Percentiles rank a stretch among this genome's conserved stretches.
Conservation (phyloP, 139 green algal species). For the Chlorella sp. region DNA sequence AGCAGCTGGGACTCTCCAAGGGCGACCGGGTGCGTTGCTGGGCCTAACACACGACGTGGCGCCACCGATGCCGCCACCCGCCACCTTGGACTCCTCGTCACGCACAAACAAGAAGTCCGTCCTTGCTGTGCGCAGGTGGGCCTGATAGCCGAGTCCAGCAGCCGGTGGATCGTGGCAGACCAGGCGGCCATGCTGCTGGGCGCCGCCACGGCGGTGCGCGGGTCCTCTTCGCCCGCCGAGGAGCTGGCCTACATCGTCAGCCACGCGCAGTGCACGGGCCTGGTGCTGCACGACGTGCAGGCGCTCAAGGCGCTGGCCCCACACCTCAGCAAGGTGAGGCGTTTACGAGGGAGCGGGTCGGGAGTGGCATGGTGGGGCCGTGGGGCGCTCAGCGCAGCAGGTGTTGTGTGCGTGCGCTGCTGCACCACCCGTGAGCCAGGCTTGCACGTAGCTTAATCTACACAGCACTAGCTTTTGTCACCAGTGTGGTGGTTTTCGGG, state of each 20-base stretch:
- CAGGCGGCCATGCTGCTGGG: slow-evolving; percentile 31
- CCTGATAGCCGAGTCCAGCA: slow-evolving; percentile 80
- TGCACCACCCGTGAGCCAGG: too few species aligned
- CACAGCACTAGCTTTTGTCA: too few species aligned
- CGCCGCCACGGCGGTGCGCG: slow-evolving; percentile 43
- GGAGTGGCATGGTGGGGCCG: too few species aligned
- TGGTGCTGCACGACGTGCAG: slow-evolving; percentile 70
- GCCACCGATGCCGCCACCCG: not conserved
- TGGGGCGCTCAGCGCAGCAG: too few species aligned
- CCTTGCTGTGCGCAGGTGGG: slow-evolving; percentile 35
- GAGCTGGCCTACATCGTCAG: slow-evolving; percentile 81
- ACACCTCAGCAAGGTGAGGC: not conserved
- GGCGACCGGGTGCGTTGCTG: slow-evolving; percentile 30
- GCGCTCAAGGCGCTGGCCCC: slow-evolving; percentile 54
- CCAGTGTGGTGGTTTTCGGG: too few species aligned
- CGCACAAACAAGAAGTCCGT: not conserved
- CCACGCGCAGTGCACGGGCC: slow-evolving; percentile 50
- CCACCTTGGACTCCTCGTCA: not conserved
- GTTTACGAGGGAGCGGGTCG: too few species aligned
- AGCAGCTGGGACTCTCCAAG: slow-evolving; percentile 34
- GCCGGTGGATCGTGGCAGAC: slow-evolving; percentile 83
- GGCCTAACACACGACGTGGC: not conserved
- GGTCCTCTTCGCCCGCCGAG: slow-evolving; percentile 51
- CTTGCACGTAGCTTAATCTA: too few species aligned
- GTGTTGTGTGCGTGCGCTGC: too few species aligned